phyloP scores from a whole-genome alignment of 148 eudicot genomes.

The Nyssa sinensis region DNA sequence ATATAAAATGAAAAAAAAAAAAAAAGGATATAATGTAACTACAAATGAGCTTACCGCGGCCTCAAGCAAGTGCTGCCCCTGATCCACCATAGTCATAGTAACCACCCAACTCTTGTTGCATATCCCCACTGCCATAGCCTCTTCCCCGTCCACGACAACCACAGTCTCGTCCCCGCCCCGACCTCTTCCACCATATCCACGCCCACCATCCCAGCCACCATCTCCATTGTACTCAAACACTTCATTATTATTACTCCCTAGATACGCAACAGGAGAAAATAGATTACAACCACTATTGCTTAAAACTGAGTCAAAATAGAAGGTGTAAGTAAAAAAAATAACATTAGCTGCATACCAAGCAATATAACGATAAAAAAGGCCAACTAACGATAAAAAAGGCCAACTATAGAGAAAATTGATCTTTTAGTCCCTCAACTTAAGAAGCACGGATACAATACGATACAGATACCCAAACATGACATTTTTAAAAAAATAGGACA shows the following conservation, averaged over 20 bases:
- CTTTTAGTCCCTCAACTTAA: no score
- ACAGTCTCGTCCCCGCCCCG: no score
- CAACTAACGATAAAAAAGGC: no score
- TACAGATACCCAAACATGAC: no score
- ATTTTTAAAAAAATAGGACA: no score
- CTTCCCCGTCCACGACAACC: constrained; percentile 49
- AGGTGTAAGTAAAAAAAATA: neutral
- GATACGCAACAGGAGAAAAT: neutral
- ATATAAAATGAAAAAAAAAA: no score
- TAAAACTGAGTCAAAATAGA: neutral
- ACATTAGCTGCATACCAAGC: neutral
- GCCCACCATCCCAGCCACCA: no score
- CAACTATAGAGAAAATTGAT: no score
- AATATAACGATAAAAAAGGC: no score
- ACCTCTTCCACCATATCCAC: constrained; percentile 20
- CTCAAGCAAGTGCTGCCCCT: constrained; percentile 24
- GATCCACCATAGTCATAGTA: constrained; percentile 32
- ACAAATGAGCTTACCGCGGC: constrained; percentile 36
- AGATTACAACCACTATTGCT: neutral
- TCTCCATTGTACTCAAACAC: constrained; percentile 21
- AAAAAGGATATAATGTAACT: no score
- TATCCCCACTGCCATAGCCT: constrained; percentile 36
- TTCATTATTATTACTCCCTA: constrained; percentile 13
- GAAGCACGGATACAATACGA: no score
- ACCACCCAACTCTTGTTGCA: constrained; percentile 29